Evolutionary conservation across 495 filamentous ascomycete species (phyloP), one percentile per base, ranked within the genome.

Genomic region (Xylaria telfairii): DNA sequence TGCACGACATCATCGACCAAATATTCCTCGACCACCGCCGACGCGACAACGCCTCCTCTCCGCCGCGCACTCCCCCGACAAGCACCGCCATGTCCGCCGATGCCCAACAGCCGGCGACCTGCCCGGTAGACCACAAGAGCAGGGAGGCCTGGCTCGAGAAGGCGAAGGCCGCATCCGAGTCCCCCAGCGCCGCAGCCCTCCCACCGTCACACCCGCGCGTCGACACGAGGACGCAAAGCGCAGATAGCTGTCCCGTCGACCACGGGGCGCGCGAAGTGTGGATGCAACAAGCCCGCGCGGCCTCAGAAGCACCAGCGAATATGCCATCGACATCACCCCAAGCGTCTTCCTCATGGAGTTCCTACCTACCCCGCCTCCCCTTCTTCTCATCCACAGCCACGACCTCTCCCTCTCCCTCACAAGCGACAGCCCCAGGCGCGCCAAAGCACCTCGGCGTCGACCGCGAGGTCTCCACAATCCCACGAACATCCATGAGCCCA

Each of bases 61-160:
- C 44, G 44, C 10, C 4, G 12, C 44, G 24, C 49, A 53, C 34
- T 37, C 34, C 51, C 24, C 15, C 10, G 2, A 15, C 37, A 8
- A 57, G 34, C 39, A 28, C 24, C 41, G 13, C 41, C 63, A 65
- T 70, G 59, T 51, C 59, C 46, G 17, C 53, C 51, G 68, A 65
- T n/a, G 15, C 34, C 24, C 64, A 64, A 47, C 24, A 75, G 21
- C 53, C 63, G 44, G 67, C 71, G 13, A 83, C 85, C 71, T 98
- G 96, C 75, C 96, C 96, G 2, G 92, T 98, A 71, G 94, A 97
- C 81, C 92, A 92, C 76, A 91, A 92, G 75, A 92, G 94, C 32
- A 90, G 95, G 70, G 90, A 91, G 72, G 85, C 91, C 70, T 99
- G 94, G 95, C 84, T 98, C 34, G 80, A 78, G 39, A 79, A 84